These are phyloP conservation scores for Scheffersomyces amazonensis DNA, from an alignment of 805 yeast genomes.

Conservation along the genomic window DNA sequence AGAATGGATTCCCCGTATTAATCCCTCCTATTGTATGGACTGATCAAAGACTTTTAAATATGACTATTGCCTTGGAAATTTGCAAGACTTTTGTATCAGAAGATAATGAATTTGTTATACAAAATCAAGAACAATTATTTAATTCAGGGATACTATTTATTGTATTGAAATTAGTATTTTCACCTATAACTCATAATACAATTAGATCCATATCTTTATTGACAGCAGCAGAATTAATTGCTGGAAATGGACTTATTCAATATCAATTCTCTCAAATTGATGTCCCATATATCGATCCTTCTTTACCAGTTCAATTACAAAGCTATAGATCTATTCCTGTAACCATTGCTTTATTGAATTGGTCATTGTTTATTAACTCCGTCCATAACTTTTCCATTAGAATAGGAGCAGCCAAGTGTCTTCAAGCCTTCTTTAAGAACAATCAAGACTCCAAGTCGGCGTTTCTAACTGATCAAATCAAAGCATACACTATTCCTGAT, in stretches of 20 bases:
- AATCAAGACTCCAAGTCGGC: slow-evolving; percentile 59
- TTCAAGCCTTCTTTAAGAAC: slow-evolving; percentile 65
- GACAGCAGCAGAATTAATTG: slow-evolving; percentile 74
- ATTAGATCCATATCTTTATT: slow-evolving; percentile 68
- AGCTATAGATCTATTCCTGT: slow-evolving; percentile 55
- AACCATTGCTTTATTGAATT: slow-evolving; percentile 67
- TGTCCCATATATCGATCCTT: slow-evolving; percentile 88
- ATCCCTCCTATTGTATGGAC: slow-evolving; percentile 63
- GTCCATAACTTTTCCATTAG: slow-evolving; percentile 83
- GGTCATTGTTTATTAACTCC: slow-evolving; percentile 79
- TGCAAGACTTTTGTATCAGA: slow-evolving; percentile 68
- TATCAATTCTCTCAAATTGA: slow-evolving; percentile 73
- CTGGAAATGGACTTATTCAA: slow-evolving; percentile 67
- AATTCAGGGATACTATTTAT: slow-evolving; percentile 62
- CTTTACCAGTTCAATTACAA: slow-evolving; percentile 45
- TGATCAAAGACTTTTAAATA: slow-evolving; percentile 67
- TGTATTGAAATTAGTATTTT: slow-evolving; percentile 69
- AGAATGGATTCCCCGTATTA: slow-evolving; percentile 11
- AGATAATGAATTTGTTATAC: slow-evolving; percentile 61
- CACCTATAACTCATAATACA: slow-evolving; percentile 57
- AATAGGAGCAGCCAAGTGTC: slow-evolving; percentile 62
- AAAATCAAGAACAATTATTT: slow-evolving; percentile 61
- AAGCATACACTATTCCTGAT: slow-evolving; percentile 24
- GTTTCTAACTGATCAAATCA: slow-evolving; percentile 67
- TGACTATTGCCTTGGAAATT: slow-evolving; percentile 66